Evolutionary conservation across 768 basidiomycete genomes (phyloP).

Genomic region (Auriscalpium microsporum): DNA sequence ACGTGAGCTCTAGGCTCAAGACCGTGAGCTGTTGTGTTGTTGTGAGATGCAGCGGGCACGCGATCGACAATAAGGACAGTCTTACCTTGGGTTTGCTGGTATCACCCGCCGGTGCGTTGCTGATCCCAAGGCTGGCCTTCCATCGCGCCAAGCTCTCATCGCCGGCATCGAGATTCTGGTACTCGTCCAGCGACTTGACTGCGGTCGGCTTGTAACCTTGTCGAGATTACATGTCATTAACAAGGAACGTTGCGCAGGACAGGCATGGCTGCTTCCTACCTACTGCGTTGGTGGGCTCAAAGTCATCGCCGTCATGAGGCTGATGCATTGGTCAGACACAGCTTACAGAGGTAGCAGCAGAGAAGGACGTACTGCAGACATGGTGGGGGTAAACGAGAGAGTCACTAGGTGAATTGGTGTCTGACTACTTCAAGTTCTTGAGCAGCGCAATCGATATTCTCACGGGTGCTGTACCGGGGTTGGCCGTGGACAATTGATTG

Average conservation of each 20-base stretch:
- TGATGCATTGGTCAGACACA: neutral
- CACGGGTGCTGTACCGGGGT: slow-evolving; percentile 44
- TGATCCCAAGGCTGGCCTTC: slow-evolving; percentile 91
- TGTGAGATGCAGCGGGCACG: neutral
- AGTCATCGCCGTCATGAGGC: slow-evolving; percentile 59
- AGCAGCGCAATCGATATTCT: slow-evolving; percentile 51
- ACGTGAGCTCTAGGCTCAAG: slow-evolving; percentile 68
- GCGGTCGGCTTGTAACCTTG: slow-evolving; percentile 69
- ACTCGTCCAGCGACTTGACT: slow-evolving; percentile 71
- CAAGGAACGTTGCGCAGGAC: neutral
- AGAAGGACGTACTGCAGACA: slow-evolving; percentile 31
- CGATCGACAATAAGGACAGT: slow-evolving; percentile 2
- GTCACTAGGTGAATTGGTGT: neutral
- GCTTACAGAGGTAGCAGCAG: too few species aligned
- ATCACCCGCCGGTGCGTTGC: slow-evolving; percentile 32
- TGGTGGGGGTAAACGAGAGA: slow-evolving; percentile 22
- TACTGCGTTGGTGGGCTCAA: slow-evolving; percentile 59
- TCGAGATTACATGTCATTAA: neutral
- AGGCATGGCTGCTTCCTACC: slow-evolving; percentile 30
- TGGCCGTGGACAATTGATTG: slow-evolving; percentile 29
- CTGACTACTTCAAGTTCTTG: neutral
- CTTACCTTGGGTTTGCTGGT: slow-evolving; percentile 59
- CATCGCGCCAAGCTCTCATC: slow-evolving; percentile 93
- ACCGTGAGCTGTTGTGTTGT: slow-evolving; percentile 49
- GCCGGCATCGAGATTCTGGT: slow-evolving; percentile 75